Evolutionary conservation across 2,329 filamentous ascomycete genomes (phyloP).

Genomic region (Corynespora cassiicola): DNA sequence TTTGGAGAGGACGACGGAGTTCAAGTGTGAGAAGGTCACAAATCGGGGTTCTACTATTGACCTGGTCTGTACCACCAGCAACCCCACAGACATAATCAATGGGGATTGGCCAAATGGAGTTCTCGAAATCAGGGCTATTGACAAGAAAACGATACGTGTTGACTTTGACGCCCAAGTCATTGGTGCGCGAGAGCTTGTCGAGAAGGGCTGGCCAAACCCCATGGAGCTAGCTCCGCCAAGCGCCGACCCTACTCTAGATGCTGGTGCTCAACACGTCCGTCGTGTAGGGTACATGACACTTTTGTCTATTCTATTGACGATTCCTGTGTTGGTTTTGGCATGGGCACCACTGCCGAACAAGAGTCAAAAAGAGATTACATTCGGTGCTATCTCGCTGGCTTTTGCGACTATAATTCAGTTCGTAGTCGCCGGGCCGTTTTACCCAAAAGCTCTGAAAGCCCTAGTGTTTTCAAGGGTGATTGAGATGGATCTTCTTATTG

Average conservation of each 20-base stretch:
- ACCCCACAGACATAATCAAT: constrained; percentile 15
- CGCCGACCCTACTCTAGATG: constrained; percentile 54
- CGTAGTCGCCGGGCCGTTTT: constrained; percentile 70
- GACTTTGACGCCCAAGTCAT: constrained; percentile 56
- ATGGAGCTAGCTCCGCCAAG: constrained; percentile 55
- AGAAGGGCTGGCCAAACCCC: constrained; percentile 34
- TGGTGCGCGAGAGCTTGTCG: constrained; percentile 57
- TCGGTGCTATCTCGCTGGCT: constrained; percentile 62
- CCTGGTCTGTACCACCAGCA: constrained; percentile 17
- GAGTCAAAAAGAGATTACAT: constrained; percentile 48
- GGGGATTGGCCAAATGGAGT: constrained; percentile 32
- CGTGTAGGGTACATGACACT: constrained; percentile 52
- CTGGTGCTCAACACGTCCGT: constrained; percentile 62
- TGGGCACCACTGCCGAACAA: constrained; percentile 67
- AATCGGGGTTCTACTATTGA: constrained; percentile 32
- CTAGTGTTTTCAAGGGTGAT: constrained; percentile 66
- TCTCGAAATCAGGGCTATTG: constrained; percentile 17
- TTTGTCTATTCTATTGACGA: constrained; percentile 45
- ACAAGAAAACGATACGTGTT: constrained; percentile 43
- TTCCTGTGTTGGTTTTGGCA: constrained; percentile 65
- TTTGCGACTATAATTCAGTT: constrained; percentile 73
- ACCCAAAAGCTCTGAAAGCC: constrained; percentile 67
- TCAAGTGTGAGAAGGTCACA: constrained; percentile 58
- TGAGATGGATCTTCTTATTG: constrained; percentile 74
- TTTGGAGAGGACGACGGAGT: constrained; percentile 66